Conservation (phyloP, 148 eudicot genomes). For the Vaccinium macrocarpon region DNA sequence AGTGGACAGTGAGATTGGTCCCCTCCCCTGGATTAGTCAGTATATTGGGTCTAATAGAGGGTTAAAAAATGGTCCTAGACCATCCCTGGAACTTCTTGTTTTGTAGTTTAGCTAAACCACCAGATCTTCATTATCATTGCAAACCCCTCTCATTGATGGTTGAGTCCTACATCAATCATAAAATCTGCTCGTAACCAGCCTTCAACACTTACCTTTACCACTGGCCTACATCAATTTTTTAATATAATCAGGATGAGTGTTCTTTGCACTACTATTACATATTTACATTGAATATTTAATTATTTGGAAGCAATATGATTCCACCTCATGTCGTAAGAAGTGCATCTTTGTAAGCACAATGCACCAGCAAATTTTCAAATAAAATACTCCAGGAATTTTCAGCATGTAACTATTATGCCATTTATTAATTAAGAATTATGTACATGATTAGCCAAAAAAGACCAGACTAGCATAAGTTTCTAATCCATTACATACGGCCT, state of each 20-base stretch:
- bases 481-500: background rate
- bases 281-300: background rate
- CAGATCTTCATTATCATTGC: background rate
- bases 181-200: background rate
- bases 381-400: background rate
- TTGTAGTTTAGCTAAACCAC: background rate
- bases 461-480: background rate
- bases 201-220: slow-evolving; percentile 1
- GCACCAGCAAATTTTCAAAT: background rate
- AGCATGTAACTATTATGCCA: background rate
- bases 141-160: background rate
- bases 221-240: background rate
- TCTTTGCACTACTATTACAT: background rate
- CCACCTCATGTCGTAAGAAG: background rate
- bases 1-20: background rate
- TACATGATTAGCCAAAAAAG: background rate
- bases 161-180: background rate
- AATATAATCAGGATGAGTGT: background rate
- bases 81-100: background rate
- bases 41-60: background rate
- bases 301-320: background rate
- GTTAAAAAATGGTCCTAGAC: background rate
- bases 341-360: background rate
- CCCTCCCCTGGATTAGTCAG: background rate
- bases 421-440: background rate